Evolutionary conservation across 2,329 filamentous ascomycete species (phyloP), one percentile per base, ranked within the genome.

Genomic region (Alternaria longipes): DNA sequence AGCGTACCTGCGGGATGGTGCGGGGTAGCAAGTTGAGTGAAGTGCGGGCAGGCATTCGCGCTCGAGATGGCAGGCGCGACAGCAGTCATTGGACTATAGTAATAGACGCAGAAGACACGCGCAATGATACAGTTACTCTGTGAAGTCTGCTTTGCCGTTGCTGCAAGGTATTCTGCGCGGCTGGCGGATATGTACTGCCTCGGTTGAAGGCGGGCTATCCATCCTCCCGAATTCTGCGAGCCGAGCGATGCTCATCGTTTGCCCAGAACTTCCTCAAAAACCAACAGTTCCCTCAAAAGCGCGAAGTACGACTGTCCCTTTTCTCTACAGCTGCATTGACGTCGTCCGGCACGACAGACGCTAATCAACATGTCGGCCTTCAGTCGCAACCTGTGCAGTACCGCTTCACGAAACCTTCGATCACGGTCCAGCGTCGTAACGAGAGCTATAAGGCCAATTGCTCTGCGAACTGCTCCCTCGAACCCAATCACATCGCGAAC

Each of bases 321-420:
- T 65, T 66, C 54, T 68, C 56, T 64, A 66, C 45, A 74, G 72
- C 74, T 75, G 61, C 65, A 69, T 71, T 74, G 68, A 72, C 64
- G 67, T 72, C 64, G 69, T 70, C 68, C 62, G 63, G 68, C 64
- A 68, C 74, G 69, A 60, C 68, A 70, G 65, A 74, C 74, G 76
- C 76, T 76, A 78, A 79, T 77, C 67, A 68, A 73, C 64, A 79
- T 79, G 78, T 79, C 78, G 72, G 71, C 77, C 73, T 76, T 79
- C 75, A 79, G 77, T 76, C 78, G 78, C 72, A 78, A 74, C 67
- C 66, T 80, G 62, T 79, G 74, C 74, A 75, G 71, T 67, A 73
- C 76, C 64, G 77, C 77, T 59, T 75, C 76, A 62, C 75, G 77
- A 65, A 69, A 74, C 53, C 68, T 79, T 51, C 75, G 78, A 64